Conservation (phyloP, 2,329 filamentous ascomycete species). For the Fusarium protoensiforme region DNA sequence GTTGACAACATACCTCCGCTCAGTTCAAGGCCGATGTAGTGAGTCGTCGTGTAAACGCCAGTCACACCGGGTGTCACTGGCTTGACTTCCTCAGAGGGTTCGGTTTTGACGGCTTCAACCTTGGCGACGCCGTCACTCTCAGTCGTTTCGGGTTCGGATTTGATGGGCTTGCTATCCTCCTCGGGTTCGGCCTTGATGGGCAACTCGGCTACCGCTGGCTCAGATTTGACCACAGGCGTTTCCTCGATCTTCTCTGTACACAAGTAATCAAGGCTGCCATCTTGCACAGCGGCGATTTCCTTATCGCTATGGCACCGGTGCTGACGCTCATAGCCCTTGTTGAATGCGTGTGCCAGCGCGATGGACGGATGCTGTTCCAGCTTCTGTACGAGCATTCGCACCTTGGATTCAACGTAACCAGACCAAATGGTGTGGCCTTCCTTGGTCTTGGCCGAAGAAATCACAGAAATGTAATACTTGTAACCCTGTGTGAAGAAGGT, state of each 20-base stretch:
- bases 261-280: constrained; percentile 62
- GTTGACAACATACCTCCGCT: constrained; percentile 69
- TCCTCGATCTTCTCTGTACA: constrained; percentile 53
- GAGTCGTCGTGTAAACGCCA: constrained; percentile 86
- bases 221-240: constrained; percentile 40
- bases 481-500: constrained; percentile 93
- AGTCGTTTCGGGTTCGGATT: constrained; percentile 46
- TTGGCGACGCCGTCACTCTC: constrained; percentile 45
- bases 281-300: constrained; percentile 64
- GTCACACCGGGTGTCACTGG: constrained; percentile 28
- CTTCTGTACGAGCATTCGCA: constrained; percentile 84
- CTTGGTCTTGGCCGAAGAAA: constrained; percentile 83
- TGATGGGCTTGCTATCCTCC: constrained; percentile 52
- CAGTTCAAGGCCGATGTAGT: constrained; percentile 91
- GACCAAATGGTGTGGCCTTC: constrained; percentile 90
- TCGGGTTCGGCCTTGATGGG: constrained; percentile 57
- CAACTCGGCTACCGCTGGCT: constrained; percentile 38
- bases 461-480: constrained; percentile 94
- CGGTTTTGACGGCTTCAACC: constrained; percentile 18
- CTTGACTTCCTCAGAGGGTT: constrained; percentile 13
- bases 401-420: constrained; percentile 92
- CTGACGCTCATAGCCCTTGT: constrained; percentile 88
- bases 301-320: constrained; percentile 73
- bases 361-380: constrained; percentile 86
- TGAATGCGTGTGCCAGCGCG: constrained; percentile 87